Evolutionary conservation across 805 yeast genomes (phyloP), one percentile per base, ranked within the genome.

Genomic region (Nakazawaea ernobii): DNA sequence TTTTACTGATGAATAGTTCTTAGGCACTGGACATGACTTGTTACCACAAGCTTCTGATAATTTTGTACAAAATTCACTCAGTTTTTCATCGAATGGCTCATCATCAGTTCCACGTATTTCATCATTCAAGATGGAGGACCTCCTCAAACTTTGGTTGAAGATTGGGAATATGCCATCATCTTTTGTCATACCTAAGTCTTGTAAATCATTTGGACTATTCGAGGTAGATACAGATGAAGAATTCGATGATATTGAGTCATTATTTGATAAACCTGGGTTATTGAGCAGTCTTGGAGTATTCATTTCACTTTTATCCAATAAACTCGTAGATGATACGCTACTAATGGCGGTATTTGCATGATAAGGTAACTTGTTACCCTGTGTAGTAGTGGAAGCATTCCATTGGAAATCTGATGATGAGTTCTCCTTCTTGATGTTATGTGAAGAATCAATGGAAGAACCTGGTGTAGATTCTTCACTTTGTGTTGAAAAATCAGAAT

Each of bases 41-140:
- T 83, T 82, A 14, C 97, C 97, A 65, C 97, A 91, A 1, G 90
- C 97, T 61, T 80, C 75, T 52, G 79, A 77, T 59, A 92, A 73
- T 55, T 82, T 79, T 26, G 77, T 76, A 60, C 98, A 92, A 61
- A 92, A 92, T 28, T 78, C 79, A 50, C 77, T 75, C 46, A 83
- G 81, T 54, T 83, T 81, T 59, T 86, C 92, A 58, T 82, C 85
- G 60, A 80, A 85, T 32, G 33, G 39, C n/a, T 45, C 43, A n/a
- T 32, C 37, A 35, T 20, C 24, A 3, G 24, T 20, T 20, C 15
- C 44, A 7, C 32, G 27, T 14, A 17, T 17, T 33, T 39, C 60
- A 20, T 58, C 67, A 35, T 58, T 62, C 43, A 53, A 55, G 26
- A 52, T 55, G 55, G 60, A 37, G 52, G 43, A 11, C 45, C 59